Conservation (phyloP, 306 rosid genomes). For the Ochetophila trinervis region DNA sequence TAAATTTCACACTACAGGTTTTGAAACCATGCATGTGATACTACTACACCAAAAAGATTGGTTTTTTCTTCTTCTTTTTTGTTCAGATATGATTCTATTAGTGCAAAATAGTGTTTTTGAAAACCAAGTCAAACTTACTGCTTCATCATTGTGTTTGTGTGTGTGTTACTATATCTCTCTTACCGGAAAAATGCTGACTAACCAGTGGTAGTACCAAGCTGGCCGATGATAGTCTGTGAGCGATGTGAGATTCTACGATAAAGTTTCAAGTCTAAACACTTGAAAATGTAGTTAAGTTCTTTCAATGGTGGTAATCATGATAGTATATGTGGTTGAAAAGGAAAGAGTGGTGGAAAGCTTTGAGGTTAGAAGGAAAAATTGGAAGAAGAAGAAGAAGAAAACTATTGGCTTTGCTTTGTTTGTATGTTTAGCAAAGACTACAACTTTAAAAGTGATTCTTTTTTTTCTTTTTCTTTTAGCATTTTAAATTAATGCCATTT, state of each 20-base stretch:
- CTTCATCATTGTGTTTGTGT: constrained; percentile 5
- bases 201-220: too few species aligned
- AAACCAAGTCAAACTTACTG: not conserved
- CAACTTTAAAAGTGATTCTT: constrained; percentile 3
- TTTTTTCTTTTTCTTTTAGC: too few species aligned
- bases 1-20: constrained; percentile 60
- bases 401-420: not conserved
- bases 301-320: constrained; percentile 47
- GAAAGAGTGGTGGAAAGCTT: not conserved
- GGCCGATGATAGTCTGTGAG: too few species aligned
- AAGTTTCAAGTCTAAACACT: too few species aligned
- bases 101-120: constrained; percentile 18
- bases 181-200: constrained; percentile 30
- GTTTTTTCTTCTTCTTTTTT: too few species aligned
- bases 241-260: too few species aligned
- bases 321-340: constrained; percentile 25
- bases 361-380: not conserved
- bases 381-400: constrained; percentile 1
- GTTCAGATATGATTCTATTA: constrained; percentile 7
- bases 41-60: constrained; percentile 20
- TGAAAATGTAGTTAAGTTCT: constrained; percentile 3
- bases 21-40: constrained; percentile 63
- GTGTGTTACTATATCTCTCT: constrained; percentile 17
- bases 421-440: not conserved
- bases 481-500: too few species aligned